phyloP scores from a whole-genome alignment of 2,329 filamentous ascomycete species.

The Pseudogymnoascus sp. region DNA sequence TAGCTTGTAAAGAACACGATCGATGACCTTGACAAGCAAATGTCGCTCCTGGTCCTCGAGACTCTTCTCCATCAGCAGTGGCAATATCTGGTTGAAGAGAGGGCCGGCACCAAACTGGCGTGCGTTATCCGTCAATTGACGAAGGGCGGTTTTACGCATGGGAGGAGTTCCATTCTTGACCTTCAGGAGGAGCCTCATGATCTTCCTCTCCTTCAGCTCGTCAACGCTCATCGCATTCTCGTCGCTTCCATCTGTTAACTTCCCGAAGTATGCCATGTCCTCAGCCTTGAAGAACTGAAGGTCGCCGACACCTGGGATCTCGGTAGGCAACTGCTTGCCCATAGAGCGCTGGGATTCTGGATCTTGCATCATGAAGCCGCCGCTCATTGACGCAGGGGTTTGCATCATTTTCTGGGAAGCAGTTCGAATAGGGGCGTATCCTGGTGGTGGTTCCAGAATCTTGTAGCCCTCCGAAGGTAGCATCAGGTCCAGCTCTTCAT shows the following conservation, averaged over 20 bases:
- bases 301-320: slow-evolving; percentile 93
- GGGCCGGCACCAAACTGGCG: slow-evolving; percentile 90
- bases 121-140: slow-evolving; percentile 95
- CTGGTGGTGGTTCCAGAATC: slow-evolving; percentile 79
- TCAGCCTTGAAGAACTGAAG: slow-evolving; percentile 97
- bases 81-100: slow-evolving; percentile 94
- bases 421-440: slow-evolving; percentile 77
- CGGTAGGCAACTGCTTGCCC: slow-evolving; percentile 85
- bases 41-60: slow-evolving; percentile 97
- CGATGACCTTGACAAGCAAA: slow-evolving; percentile 97
- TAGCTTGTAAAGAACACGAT: slow-evolving; percentile 95
- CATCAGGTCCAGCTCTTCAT: slow-evolving; percentile 89
- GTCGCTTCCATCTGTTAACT: slow-evolving; percentile 87
- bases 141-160: slow-evolving; percentile 95
- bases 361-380: slow-evolving; percentile 96
- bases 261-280: slow-evolving; percentile 98
- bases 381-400: slow-evolving; percentile 58
- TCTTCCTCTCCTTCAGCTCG: slow-evolving; percentile 95
- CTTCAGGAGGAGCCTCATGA: slow-evolving; percentile 92
- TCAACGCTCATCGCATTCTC: slow-evolving; percentile 90
- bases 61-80: slow-evolving; percentile 95
- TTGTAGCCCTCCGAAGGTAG: slow-evolving; percentile 90
- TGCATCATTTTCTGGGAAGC: slow-evolving; percentile 67
- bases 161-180: slow-evolving; percentile 99
- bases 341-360: slow-evolving; percentile 74